phyloP scores from a whole-genome alignment of 2,329 filamentous ascomycete genomes.

The Daldinia sp. region DNA sequence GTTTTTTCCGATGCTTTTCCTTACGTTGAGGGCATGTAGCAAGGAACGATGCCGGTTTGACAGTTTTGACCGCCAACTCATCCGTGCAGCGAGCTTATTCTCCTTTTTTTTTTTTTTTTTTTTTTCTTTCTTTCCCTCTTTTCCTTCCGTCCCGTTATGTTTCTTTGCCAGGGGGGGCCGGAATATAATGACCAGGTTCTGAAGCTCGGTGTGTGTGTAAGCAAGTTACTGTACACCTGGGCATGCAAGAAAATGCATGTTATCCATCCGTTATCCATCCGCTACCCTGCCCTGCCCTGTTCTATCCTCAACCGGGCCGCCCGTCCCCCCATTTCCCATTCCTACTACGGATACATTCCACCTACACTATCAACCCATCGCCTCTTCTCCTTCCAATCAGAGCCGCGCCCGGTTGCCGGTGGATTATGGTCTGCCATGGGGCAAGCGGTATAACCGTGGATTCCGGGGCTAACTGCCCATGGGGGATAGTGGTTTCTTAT shows the following conservation, averaged over 20 bases:
- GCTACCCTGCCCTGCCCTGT: not conserved
- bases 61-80: conserved; percentile 21
- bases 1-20: not conserved
- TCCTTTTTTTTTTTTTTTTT: conserved; percentile 1
- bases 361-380: not conserved
- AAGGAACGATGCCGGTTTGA: not conserved
- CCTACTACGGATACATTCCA: not conserved
- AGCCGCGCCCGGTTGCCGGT: not conserved
- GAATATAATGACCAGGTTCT: not conserved
- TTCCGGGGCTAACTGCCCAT: conserved; percentile 1
- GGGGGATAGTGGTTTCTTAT: not conserved
- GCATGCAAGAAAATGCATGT: not conserved
- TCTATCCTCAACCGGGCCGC: conserved; percentile 1
- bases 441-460: not conserved
- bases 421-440: conserved; percentile 1
- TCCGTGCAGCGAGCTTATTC: conserved; percentile 14
- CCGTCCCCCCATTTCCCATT: not conserved
- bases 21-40: not conserved
- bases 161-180: not conserved
- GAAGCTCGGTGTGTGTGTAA: not conserved
- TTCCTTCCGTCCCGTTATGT: not conserved
- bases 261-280: no score
- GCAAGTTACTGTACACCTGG: not conserved
- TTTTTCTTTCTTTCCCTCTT: not conserved
- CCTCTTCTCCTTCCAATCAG: conserved; percentile 8